Evolutionary conservation across 352 stramenopile species (phyloP).

Genomic region (Hyaloperonospora brassicae): DNA sequence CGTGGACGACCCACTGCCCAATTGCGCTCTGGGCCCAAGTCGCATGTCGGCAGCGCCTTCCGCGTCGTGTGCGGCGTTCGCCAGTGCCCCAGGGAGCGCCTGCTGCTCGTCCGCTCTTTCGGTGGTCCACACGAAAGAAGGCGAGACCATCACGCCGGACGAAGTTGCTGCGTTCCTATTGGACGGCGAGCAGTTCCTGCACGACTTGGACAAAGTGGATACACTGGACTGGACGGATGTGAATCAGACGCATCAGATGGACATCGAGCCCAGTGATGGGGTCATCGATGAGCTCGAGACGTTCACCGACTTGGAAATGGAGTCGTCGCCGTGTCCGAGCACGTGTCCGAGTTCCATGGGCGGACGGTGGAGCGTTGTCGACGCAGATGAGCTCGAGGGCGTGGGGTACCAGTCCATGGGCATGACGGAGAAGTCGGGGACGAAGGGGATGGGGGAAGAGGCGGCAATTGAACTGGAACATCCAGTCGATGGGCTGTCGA

Average conservation of each 20-base stretch:
- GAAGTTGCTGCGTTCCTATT: conserved; percentile 43
- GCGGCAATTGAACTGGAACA: too few relatives aligned
- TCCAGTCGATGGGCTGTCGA: too few relatives aligned
- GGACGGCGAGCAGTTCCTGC: conserved; percentile 49
- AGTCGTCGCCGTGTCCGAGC: conserved; percentile 43
- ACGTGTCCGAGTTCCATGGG: conserved; percentile 25
- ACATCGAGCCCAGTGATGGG: conserved; percentile 18
- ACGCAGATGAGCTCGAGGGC: conserved; percentile 34
- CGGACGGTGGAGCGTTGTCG: conserved; percentile 17
- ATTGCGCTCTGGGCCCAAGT: conserved; percentile 26
- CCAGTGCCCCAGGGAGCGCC: conserved; percentile 10
- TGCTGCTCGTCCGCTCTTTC: conserved; percentile 12
- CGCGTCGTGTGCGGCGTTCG: conserved; percentile 12
- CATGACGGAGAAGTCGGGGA: conserved; percentile 4
- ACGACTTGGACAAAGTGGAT: conserved; percentile 46
- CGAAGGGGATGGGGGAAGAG: too few relatives aligned
- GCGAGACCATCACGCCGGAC: conserved; percentile 19
- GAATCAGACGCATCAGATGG: conserved; percentile 18
- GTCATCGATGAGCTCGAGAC: conserved; percentile 34
- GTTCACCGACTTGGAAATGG: conserved; percentile 41
- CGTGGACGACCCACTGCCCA: conserved; percentile 29
- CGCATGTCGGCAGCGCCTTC: conserved; percentile 11
- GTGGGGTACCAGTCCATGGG: conserved; percentile 8
- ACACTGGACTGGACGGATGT: conserved; percentile 27
- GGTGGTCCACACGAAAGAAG: conserved; percentile 9